Evolutionary conservation across 2,329 filamentous ascomycete species (phyloP).

Genomic region (Penicillium sp.): DNA sequence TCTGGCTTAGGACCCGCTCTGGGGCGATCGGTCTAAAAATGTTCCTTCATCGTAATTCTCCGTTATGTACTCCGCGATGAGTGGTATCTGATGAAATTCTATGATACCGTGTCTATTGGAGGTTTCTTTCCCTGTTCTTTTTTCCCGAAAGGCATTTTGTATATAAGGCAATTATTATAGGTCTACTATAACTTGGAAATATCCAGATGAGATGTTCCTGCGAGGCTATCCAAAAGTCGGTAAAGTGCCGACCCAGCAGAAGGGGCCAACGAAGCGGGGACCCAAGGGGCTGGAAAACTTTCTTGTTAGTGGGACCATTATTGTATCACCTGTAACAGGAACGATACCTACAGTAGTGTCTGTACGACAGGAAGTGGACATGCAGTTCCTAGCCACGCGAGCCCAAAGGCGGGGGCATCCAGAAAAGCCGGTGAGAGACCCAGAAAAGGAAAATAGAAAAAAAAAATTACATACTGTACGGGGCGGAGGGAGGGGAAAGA

Average conservation of each 20-base stretch:
- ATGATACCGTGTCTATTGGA: neutral
- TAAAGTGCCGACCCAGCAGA: slow-evolving; percentile 27
- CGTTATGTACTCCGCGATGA: neutral
- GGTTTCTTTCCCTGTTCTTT: neutral
- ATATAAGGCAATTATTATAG: neutral
- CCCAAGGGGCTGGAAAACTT: slow-evolving; percentile 24
- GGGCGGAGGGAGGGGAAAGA: neutral
- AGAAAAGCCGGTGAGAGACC: slow-evolving; percentile 22
- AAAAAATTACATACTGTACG: neutral
- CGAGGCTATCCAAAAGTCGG: slow-evolving; percentile 22
- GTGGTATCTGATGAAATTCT: neutral
- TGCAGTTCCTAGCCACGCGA: slow-evolving; percentile 21
- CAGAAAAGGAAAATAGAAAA: neutral
- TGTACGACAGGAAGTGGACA: slow-evolving; percentile 18
- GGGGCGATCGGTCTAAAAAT: slow-evolving; percentile 14
- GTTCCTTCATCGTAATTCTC: neutral
- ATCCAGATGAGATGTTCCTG: neutral
- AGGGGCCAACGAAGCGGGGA: slow-evolving; percentile 18
- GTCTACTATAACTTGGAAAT: too few relatives aligned
- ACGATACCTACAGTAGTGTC: slow-evolving; percentile 9
- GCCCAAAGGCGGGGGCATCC: slow-evolving; percentile 12
- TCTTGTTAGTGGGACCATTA: slow-evolving; percentile 21
- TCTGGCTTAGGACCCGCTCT: slow-evolving; percentile 16
- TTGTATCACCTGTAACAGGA: slow-evolving; percentile 18
- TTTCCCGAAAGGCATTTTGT: neutral